Evolutionary conservation across 2,329 filamentous ascomycete genomes (phyloP), one percentile per base, ranked within the genome.

Genomic region (Teratosphaeria pseudoeucalypti): DNA sequence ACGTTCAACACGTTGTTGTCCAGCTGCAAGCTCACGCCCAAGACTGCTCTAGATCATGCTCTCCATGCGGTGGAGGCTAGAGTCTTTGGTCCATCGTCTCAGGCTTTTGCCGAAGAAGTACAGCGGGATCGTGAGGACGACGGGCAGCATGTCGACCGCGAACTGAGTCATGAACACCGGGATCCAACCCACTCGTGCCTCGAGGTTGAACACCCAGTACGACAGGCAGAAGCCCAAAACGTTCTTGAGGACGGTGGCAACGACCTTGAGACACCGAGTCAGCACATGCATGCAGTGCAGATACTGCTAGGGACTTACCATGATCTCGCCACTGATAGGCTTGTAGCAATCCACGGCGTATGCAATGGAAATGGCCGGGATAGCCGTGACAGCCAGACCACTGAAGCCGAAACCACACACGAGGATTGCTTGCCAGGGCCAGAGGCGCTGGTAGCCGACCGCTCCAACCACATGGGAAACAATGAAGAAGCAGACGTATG

Each of bases 401-500:
- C 71, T 73, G 52, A 78, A 68, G 0, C 73, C 74, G 63, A 79
- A 82, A 1, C 80, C 79, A 61, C 79, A 70, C 2, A 82, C 71
- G 12, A 81, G 69, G 55, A 81, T 78, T 4, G 74, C 73, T 34
- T 73, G 71, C 79, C 79, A 82, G 0, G 73, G 71, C 79, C 78
- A 82, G 52, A 75, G 67, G 5, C 70, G 68, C 61, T 79, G 73
- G 64, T 81, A 81, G 32, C 77, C 79, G 11, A 80, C 64, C 0
- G 76, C 77, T 32, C 79, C 81, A 3, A 81, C 70, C 10, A 78
- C 72, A 58, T 76, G 73, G 1, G 77, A 78, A 29, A 82, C 68
- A 29, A 79, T 71, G 3, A 80, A 78, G 14, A 81, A 77, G 32
- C 82, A 68, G 65, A 81, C 69, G 63, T 79, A 82, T 0, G 81